Conservation (phyloP, 371 early-diverging fungal genomes). For the Batkoa obscura region DNA sequence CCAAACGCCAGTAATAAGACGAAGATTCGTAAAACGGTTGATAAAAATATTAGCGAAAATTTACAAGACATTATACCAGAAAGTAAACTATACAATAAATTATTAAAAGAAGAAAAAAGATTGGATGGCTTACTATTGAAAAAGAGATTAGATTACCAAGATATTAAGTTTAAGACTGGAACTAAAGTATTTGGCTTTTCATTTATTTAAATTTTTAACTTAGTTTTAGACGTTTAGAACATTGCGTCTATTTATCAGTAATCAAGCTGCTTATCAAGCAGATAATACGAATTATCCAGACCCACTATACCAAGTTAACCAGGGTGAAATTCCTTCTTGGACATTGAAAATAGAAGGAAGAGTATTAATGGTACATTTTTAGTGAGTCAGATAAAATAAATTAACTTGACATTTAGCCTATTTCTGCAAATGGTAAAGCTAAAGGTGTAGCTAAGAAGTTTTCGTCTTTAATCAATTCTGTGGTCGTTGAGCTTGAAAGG, state of each 20-base stretch:
- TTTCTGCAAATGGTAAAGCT: too few species aligned
- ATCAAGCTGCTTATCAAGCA: constrained; percentile 23
- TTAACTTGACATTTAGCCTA: too few species aligned
- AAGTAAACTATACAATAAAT: constrained; percentile 62
- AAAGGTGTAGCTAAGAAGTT: constrained; percentile 35
- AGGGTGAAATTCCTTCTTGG: constrained; percentile 53
- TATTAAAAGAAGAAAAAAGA: constrained; percentile 68
- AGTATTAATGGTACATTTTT: too few species aligned
- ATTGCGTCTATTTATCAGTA: constrained; percentile 78
- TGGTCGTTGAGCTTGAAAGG: constrained; percentile 61
- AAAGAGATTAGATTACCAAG: constrained; percentile 77
- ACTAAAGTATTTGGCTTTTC: constrained; percentile 25
- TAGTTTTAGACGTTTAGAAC: constrained; percentile 43
- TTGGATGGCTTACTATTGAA: constrained; percentile 76
- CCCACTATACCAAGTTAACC: too few species aligned
- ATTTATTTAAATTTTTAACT: too few species aligned
- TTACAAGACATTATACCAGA: constrained; percentile 58
- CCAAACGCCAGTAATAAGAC: too few species aligned
- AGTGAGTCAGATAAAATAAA: too few species aligned
- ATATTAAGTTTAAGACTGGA: constrained; percentile 40
- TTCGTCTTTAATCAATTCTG: constrained; percentile 57
- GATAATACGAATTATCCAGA: too few species aligned
- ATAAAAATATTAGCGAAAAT: too few species aligned
- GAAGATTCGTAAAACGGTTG: too few species aligned
- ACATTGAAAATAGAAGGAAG: constrained; percentile 80